phyloP scores from a whole-genome alignment of 2,329 filamentous ascomycete genomes.

The Fusarium sororula region DNA sequence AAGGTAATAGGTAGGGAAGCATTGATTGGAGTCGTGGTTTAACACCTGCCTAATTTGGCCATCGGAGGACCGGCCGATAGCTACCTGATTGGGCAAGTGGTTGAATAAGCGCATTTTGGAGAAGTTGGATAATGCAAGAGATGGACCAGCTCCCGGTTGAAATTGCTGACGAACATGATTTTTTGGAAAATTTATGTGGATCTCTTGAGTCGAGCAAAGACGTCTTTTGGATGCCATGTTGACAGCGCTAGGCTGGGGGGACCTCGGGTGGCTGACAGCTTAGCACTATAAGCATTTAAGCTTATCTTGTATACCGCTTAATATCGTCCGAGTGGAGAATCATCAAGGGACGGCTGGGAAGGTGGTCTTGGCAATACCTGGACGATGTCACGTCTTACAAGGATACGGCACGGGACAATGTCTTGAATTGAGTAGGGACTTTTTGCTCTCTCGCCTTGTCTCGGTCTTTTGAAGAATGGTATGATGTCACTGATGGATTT shows the following conservation, averaged over 20 bases:
- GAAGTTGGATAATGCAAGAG: background rate
- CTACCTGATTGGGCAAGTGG: background rate
- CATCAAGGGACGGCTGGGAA: accelerated
- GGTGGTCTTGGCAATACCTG: background rate
- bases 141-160: accelerated
- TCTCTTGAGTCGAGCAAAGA: background rate
- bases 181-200: background rate
- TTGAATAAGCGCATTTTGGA: accelerated
- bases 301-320: background rate
- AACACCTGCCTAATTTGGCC: background rate
- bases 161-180: background rate
- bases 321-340: background rate
- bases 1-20: background rate
- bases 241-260: background rate
- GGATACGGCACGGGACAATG: background rate
- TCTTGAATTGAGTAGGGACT: background rate
- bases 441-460: accelerated
- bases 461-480: background rate
- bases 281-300: background rate
- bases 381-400: background rate
- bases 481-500: background rate
- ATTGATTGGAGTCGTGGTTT: too few species aligned
- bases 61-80: background rate
- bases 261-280: background rate
- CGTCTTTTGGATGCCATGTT: background rate